A percentile compares a stretch with the other conserved stretches of the same genome.
Evolutionary conservation across 352 stramenopile genomes (phyloP).

Genomic region (Stephanocyclus meneghinianus): DNA sequence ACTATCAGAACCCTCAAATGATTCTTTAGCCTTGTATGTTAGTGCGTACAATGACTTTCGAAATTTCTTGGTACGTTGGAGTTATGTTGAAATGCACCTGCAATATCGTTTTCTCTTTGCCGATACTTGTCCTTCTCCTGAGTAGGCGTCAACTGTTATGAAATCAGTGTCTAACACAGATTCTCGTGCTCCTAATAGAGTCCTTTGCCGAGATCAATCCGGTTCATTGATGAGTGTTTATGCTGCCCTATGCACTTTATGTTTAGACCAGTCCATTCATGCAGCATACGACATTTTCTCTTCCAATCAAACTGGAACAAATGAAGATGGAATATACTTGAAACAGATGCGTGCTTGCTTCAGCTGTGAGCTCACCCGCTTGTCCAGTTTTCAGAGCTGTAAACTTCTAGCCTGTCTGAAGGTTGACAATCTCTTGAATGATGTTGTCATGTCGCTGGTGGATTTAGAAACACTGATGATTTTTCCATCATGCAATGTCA

Average conservation of each 20-base stretch:
- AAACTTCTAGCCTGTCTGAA: constrained; percentile 16
- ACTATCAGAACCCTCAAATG: background rate
- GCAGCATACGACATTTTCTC: background rate
- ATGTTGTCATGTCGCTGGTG: constrained; percentile 21
- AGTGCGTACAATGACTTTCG: constrained; percentile 19
- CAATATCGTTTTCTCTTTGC: background rate
- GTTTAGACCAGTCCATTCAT: background rate
- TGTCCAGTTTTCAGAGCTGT: constrained; percentile 22
- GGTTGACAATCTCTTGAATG: constrained; percentile 21
- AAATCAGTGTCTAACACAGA: constrained; percentile 19
- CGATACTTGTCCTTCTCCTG: background rate
- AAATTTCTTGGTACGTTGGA: constrained; percentile 30
- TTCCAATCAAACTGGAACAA: background rate
- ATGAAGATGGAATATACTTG: constrained; percentile 27
- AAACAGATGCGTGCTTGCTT: constrained; percentile 30
- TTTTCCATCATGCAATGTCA: constrained; percentile 35
- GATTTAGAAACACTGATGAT: constrained; percentile 32
- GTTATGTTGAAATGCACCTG: background rate
- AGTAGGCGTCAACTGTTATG: constrained; percentile 11
- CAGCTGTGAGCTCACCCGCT: constrained; percentile 32
- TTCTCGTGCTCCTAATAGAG: background rate
- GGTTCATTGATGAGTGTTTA: constrained; percentile 28
- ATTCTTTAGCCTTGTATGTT: background rate
- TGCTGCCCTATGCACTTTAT: constrained; percentile 34
- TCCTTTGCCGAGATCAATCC: constrained; percentile 30